phyloP scores from a whole-genome alignment of 2,329 filamentous ascomycete species.

The Phyllosticta paracitricarpa region DNA sequence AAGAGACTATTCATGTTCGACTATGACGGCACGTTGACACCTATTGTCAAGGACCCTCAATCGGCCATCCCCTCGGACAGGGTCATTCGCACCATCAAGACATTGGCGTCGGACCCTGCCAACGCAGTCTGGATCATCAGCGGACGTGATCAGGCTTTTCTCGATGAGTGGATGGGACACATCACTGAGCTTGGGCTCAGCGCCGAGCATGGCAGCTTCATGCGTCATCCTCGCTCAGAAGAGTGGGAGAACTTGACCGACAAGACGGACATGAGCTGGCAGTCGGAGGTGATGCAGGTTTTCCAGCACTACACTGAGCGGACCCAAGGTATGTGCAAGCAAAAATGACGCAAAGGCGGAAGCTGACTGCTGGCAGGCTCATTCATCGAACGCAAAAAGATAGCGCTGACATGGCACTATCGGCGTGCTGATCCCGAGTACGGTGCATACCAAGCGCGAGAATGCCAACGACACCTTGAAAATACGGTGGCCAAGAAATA shows the following conservation, averaged over 20 bases:
- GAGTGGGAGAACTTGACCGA: conserved; percentile 87
- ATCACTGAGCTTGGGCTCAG: conserved; percentile 84
- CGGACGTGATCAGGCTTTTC: conserved; percentile 83
- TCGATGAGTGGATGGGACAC: conserved; percentile 86
- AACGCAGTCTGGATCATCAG: conserved; percentile 99
- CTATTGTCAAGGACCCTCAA: conserved; percentile 85
- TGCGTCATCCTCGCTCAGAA: conserved; percentile 64
- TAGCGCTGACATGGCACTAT: conserved; percentile 95
- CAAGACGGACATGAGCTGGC: conserved; percentile 84
- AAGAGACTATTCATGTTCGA: conserved; percentile 96
- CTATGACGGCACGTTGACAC: conserved; percentile 91
- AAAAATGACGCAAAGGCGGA: background rate
- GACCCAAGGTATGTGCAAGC: conserved; percentile 56
- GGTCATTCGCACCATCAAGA: conserved; percentile 69
- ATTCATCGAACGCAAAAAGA: conserved; percentile 89
- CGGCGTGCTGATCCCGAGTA: conserved; percentile 81
- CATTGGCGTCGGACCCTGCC: conserved; percentile 64
- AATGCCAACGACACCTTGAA: conserved; percentile 76
- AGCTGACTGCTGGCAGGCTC: conserved; percentile 46
- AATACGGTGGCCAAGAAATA: conserved; percentile 64
- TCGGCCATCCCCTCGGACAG: conserved; percentile 80
- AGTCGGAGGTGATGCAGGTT: conserved; percentile 68
- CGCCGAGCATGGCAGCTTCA: conserved; percentile 94
- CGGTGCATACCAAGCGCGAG: conserved; percentile 65
- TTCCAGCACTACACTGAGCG: conserved; percentile 85